Evolutionary conservation across 2,329 filamentous ascomycete species (phyloP), one percentile per base, ranked within the genome.

Genomic region (Simplicillium sp.): DNA sequence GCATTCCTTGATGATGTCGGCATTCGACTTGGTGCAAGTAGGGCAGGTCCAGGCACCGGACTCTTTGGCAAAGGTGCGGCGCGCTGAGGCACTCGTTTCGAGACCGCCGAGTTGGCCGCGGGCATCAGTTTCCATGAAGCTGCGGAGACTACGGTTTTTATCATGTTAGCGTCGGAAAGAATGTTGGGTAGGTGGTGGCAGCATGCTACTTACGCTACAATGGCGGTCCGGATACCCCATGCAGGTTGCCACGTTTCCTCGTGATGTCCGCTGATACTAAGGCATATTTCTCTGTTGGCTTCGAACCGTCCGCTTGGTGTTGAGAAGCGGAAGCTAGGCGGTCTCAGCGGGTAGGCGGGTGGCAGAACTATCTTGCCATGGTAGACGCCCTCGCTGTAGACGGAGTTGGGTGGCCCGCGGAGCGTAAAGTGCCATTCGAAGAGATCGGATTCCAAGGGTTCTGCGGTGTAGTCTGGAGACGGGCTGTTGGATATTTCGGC

Each of bases 351-450:
- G 62, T 98, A 98, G 2, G 84, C 79, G 0, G 88, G 77, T 1
- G 92, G 92, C 1, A 98, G 79, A 32, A 89, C 76, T 59, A 98
- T 97, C 55, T 90, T 87, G 43, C 92, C 92, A 64, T 98, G 92
- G 68, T 97, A 98, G 54, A 96, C 77, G 37, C 92, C 92, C 28
- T 72, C 68, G 35, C 79, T 77, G 65, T 89, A 96, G 31, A 82
- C 77, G 0, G 87, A 89, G 28, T 77, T 70, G 0, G 90, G 90
- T 0, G 90, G 89, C 0, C 92, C 92, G 39, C 83, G 80, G n/a
- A 98, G 73, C 0, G 92, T 98, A 66, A 97, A 98, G 68, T 98
- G 92, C 92, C 92, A 98, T 65, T 97, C 89, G 65, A 95, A 95
- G 40, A 98, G 80, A 63, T 97, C 88, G 28, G 78, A 72, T 57